Evolutionary conservation across 1,284 basidiomycete species (phyloP).

Genomic region (Moniliophthora roreri): DNA sequence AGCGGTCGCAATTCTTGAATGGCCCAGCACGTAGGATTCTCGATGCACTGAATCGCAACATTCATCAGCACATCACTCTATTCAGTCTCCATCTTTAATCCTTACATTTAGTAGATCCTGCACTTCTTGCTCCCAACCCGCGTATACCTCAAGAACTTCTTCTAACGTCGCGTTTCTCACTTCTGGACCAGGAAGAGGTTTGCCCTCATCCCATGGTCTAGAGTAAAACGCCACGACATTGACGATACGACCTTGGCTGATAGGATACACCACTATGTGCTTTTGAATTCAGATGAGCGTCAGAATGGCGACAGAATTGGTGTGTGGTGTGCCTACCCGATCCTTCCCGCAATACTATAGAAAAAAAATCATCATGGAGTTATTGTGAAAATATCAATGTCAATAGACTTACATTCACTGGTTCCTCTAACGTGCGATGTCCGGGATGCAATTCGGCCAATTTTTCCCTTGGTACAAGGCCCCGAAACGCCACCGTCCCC

Average conservation of each 20-base stretch:
- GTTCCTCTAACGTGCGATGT: constrained; percentile 30
- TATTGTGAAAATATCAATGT: background rate
- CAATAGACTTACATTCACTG: constrained; percentile 35
- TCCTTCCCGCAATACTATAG: constrained; percentile 43
- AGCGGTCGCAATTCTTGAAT: constrained; percentile 26
- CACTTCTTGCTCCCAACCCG: constrained; percentile 42
- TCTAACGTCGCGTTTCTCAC: constrained; percentile 29
- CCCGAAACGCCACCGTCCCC: constrained; percentile 39
- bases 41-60: constrained; percentile 6
- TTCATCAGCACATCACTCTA: constrained; percentile 25
- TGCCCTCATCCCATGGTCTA: constrained; percentile 32
- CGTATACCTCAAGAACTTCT: constrained; percentile 31
- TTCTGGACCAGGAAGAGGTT: constrained; percentile 33
- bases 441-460: constrained; percentile 32
- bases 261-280: constrained; percentile 45
- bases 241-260: constrained; percentile 38
- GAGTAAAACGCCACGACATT: constrained; percentile 42
- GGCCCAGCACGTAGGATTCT: constrained; percentile 11
- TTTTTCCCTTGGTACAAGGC: constrained; percentile 34
- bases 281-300: constrained; percentile 15
- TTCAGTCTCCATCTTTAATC: constrained; percentile 1
- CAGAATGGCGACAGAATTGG: background rate
- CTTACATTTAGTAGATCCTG: constrained; percentile 39
- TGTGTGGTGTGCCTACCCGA: constrained; percentile 24
- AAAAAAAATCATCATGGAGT: background rate